These are phyloP conservation scores for Epichloe typhina DNA, from an alignment of 2,329 filamentous ascomycete genomes.

Conservation along the genomic window DNA sequence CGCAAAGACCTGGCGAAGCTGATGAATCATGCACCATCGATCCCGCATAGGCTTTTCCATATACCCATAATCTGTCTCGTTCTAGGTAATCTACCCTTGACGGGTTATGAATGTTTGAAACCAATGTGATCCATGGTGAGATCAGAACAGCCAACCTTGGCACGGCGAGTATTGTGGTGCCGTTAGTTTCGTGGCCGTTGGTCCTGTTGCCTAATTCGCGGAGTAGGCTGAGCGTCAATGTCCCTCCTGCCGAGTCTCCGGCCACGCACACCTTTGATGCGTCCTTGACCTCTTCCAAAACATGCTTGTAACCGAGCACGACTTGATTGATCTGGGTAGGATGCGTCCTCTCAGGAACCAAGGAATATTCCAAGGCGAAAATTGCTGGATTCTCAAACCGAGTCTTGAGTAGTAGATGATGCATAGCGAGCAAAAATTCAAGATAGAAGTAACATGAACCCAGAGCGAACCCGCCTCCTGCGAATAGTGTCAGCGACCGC, in stretches of 20 bases:
- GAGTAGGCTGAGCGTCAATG: constrained; percentile 59
- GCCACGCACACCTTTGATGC: constrained; percentile 54
- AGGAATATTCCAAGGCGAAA: constrained; percentile 67
- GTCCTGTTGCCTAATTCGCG: constrained; percentile 42
- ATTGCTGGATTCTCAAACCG: constrained; percentile 66
- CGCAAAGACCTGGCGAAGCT: constrained; percentile 56
- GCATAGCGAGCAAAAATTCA: constrained; percentile 66
- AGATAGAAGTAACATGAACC: constrained; percentile 74
- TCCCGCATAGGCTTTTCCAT: constrained; percentile 55
- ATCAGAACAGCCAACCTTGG: constrained; percentile 54
- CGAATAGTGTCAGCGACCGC: not conserved
- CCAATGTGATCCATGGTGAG: constrained; percentile 67
- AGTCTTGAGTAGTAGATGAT: constrained; percentile 46
- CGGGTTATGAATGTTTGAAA: constrained; percentile 52
- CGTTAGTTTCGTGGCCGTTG: not conserved
- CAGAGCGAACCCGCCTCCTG: constrained; percentile 72
- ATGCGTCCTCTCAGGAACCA: constrained; percentile 62
- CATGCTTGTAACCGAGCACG: constrained; percentile 56
- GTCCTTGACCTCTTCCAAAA: constrained; percentile 44
- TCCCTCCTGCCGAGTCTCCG: constrained; percentile 70
- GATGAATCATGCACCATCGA: constrained; percentile 20
- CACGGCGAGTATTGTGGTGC: constrained; percentile 14
- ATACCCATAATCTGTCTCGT: constrained; percentile 49
- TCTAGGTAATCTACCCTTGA: constrained; percentile 68
- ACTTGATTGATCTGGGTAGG: constrained; percentile 62